Base-by-base conservation (phyloP, 208 protist genomes). In the Herpetomonas samuelpessoai region DNA sequence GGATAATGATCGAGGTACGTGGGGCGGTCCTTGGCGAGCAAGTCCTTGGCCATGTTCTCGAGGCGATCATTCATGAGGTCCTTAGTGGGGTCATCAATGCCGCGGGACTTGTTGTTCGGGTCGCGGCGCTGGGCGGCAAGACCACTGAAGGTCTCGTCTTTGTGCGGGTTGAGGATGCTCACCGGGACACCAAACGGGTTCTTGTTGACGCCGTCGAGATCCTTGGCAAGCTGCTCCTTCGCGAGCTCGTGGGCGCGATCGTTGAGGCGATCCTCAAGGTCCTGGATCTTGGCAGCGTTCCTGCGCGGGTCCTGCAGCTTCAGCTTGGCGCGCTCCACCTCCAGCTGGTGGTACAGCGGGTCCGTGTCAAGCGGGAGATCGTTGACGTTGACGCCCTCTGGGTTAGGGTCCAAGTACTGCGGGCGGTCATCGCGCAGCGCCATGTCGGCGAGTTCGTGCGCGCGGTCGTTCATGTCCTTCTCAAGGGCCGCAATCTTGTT, bases 241-340 rank as follows among this genome's bases (percentile, higher is more conserved):
- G 88, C 88, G 50, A 94, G 66, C 57, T 90, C 88, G 49, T 88
- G 75, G n/a, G 76, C 81, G 22, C 78, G 79, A 24, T 85, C 77
- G 58, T 87, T 92, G 31, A 94, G 71, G 47, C 81, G 80, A 2
- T 74, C 76, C 66, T 88, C 81, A 0, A 91, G 67, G 18, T 93
- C 74, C 19, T 62, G 66, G 28, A 89, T 85, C 66, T 86, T 82
- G 22, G 66, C 63, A 19, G 71, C 68, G 57, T 87, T 87, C 53
- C 65, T 67, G 47, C 68, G 56, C 16, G 83, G 73, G 53, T 90
- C 83, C 68, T 81, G 62, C 38, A 86, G 60, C 57, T 77, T 65
- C 24, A 89, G 71, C 65, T 86, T 88, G 38, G 83, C 81, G 2
- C 83, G 80, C 63, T 93, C 83, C 41, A 79, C 76, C 75, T 93